Conservation (phyloP, 2,329 filamentous ascomycete genomes). For the Decorospora gaudefroyi region DNA sequence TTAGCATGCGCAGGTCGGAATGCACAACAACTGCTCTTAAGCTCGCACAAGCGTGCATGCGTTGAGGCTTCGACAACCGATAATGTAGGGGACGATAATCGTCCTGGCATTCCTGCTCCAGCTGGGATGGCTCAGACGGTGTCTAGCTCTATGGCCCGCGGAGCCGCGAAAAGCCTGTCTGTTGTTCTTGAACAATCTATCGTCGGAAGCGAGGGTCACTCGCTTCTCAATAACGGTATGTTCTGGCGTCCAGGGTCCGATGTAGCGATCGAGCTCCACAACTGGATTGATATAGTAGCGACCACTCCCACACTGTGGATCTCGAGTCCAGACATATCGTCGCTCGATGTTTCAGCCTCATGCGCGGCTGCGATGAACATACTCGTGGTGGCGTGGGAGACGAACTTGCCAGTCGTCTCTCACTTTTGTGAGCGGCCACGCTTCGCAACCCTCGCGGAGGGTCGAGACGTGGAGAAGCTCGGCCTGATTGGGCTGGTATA, state of each 20-base stretch:
- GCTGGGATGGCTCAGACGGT: not conserved
- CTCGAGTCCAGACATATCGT: constrained; percentile 3
- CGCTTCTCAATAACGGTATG: constrained; percentile 11
- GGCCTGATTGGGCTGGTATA: constrained; percentile 24
- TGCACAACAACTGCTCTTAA: not conserved
- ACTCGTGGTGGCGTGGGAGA: constrained; percentile 16
- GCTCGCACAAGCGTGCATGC: not conserved
- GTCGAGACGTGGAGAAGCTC: constrained; percentile 6
- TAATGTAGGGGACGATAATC: not conserved
- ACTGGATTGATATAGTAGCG: constrained; percentile 8
- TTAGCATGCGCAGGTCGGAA: not conserved
- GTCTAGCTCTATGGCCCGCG: not conserved
- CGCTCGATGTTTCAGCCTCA: constrained; percentile 3
- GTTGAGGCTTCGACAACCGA: not conserved
- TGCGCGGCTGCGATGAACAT: constrained; percentile 15
- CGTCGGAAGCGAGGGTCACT: constrained; percentile 17
- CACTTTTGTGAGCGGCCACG: constrained; percentile 21
- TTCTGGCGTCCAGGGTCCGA: constrained; percentile 12
- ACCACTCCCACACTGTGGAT: constrained; percentile 10
- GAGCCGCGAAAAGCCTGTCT: not conserved
- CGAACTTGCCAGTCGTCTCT: constrained; percentile 18
- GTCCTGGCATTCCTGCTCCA: not conserved
- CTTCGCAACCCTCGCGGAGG: not conserved
- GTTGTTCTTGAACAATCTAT: constrained; percentile 7
- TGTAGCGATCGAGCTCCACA: constrained; percentile 4